Base-by-base conservation (phyloP, 2,329 filamentous ascomycete genomes). In the Botryosphaeria agaves region DNA sequence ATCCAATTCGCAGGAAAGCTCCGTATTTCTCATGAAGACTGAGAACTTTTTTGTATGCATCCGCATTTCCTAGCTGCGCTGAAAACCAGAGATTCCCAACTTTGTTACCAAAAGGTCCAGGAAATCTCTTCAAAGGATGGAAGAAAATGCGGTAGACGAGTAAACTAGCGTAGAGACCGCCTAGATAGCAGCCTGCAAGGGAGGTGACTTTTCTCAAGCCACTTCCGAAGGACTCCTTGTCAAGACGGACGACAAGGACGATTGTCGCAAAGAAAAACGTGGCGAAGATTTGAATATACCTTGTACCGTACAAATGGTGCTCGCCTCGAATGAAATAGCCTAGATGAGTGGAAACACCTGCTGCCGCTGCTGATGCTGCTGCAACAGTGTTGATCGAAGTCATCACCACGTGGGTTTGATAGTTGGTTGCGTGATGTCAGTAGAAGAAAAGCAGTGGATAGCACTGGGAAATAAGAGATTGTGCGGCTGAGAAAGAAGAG, bases 1-100 rank as follows among this genome's bases (percentile, higher is more conserved):
- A 43, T 3, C 55, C 54, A 11, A 51, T 39, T 5, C 54, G 42
- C 0, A 57, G 45, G 32, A 49, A 44, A n/a, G 45, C 41, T 5
- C 52, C 54, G 34, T 55, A 46, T 28, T 45, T 35, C 17, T 46
- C 35, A 34, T 58, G 54, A 17, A 56, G 34, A 4, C 35, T 34
- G 5, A 40, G 25, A 7, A 53, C 16, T 16, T 45, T 33, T 24
- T 43, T 31, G 29, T 48, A 44, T 8, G 36, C 40, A 28, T 55
- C 41, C 7, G 38, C 28, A 2, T 43, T 41, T 6, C 26, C 20
- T 14, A 45, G 36, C 20, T 39, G 34, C 14, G 32, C 28, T 5
- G 40, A 41, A 15, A 44, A 41, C 40, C 42, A 56, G 14, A 57
- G 31, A 11, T 34, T 44, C 1, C 46, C 43, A 7, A 58, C 11